Percentiles rank a stretch among this genome's conserved stretches.
Conservation (phyloP, 2,329 filamentous ascomycete species). For the Scedosporium apiospermum region DNA sequence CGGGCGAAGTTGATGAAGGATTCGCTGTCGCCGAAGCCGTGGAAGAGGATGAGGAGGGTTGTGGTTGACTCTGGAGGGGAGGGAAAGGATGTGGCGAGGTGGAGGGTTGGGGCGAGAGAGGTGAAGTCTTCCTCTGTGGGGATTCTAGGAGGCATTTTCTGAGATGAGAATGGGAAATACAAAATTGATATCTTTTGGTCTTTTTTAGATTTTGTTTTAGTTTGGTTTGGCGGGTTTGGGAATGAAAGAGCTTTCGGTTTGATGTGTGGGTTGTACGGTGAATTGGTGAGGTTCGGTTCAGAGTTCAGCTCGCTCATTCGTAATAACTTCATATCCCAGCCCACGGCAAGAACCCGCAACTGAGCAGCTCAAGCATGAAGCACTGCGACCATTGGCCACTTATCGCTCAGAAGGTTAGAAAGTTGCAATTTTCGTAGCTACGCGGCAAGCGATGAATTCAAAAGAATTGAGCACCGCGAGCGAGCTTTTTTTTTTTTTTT, state of each 20-base stretch:
- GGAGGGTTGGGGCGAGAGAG: constrained; percentile 29
- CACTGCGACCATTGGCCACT: too few species aligned
- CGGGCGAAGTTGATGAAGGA: constrained; percentile 61
- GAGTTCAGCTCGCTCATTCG: too few species aligned
- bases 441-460: too few species aligned
- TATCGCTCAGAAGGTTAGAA: too few species aligned
- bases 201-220: not conserved
- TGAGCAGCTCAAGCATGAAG: too few species aligned
- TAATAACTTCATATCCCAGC: too few species aligned
- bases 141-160: constrained; percentile 26
- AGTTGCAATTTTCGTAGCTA: too few species aligned
- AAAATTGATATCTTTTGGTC: not conserved
- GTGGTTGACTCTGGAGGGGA: constrained; percentile 52
- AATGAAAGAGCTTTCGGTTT: not conserved
- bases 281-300: too few species aligned
- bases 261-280: too few species aligned
- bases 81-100: constrained; percentile 37
- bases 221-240: not conserved
- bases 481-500: too few species aligned
- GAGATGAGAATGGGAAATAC: not conserved
- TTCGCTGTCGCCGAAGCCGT: constrained; percentile 74
- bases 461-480: too few species aligned
- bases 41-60: constrained; percentile 71
- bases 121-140: constrained; percentile 41
- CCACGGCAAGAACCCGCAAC: too few species aligned